A percentile compares a stretch with the other conserved stretches of the same genome.
These are phyloP conservation scores for Juglanconis sp. DNA, from an alignment of 2,329 filamentous ascomycete species.

Conservation along the genomic window DNA sequence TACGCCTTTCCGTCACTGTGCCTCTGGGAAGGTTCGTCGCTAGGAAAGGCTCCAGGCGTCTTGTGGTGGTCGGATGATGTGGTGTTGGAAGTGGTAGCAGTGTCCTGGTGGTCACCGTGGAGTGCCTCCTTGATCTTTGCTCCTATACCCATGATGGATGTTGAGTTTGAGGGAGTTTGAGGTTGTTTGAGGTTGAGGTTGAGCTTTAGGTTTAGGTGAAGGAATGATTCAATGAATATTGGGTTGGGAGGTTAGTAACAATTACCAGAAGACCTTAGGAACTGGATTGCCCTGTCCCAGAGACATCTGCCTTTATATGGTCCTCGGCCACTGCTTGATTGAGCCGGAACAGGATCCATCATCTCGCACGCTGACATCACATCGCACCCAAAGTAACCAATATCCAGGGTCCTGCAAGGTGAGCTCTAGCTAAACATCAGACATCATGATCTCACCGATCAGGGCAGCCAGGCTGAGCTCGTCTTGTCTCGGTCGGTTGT, in stretches of 20 bases:
- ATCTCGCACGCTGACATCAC: no score
- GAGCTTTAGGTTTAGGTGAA: neutral
- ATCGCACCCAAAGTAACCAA: no score
- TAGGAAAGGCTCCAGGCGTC: slow-evolving; percentile 19
- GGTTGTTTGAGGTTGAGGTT: neutral
- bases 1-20: slow-evolving; percentile 12
- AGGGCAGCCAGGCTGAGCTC: neutral
- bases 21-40: slow-evolving; percentile 19
- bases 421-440: neutral
- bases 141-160: slow-evolving; percentile 23
- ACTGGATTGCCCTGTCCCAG: no score
- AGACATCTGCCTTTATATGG: no score
- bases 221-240: neutral
- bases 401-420: no score
- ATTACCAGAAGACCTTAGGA: neutral
- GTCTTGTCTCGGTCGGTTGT: neutral
- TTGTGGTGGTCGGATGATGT: neutral
- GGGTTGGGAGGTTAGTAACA: neutral
- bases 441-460: slow-evolving; percentile 7
- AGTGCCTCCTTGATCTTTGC: slow-evolving; percentile 25
- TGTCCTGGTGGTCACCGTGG: slow-evolving; percentile 18
- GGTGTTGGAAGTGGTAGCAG: neutral
- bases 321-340: no score
- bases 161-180: neutral
- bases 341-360: no score